These are phyloP conservation scores for Tulasnella calospora DNA, from an alignment of 768 basidiomycete genomes.

Conservation along the genomic window DNA sequence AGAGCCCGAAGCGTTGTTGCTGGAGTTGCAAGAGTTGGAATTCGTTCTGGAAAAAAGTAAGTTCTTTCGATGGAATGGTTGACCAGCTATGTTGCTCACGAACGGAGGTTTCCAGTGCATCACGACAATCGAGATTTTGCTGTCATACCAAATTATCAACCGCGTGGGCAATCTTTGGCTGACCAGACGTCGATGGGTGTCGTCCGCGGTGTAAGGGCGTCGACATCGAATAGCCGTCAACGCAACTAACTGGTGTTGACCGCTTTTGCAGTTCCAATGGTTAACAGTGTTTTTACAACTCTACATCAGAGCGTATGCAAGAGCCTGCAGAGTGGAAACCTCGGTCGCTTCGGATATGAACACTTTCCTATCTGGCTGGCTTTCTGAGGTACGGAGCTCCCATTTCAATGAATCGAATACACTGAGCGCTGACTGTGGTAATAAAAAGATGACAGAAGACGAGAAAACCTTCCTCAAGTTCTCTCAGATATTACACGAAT, in stretches of 20 bases:
- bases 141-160: constrained; percentile 76
- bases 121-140: constrained; percentile 83
- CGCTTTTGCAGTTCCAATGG: constrained; percentile 57
- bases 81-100: background rate
- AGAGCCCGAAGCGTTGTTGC: constrained; percentile 65
- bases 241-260: background rate
- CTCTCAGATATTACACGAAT: constrained; percentile 27
- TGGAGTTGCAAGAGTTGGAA: constrained; percentile 78
- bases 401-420: background rate
- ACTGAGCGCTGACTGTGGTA: background rate
- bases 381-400: constrained; percentile 35
- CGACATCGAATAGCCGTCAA: background rate
- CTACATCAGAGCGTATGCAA: constrained; percentile 72
- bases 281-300: constrained; percentile 63
- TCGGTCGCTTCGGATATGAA: constrained; percentile 20
- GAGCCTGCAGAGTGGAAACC: constrained; percentile 67
- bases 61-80: background rate
- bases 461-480: constrained; percentile 26
- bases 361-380: constrained; percentile 49
- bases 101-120: constrained; percentile 48
- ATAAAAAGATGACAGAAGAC: constrained; percentile 24
- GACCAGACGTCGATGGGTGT: constrained; percentile 66
- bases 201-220: constrained; percentile 53
- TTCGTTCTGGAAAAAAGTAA: constrained; percentile 69
- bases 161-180: constrained; percentile 50